These are phyloP conservation scores for Sporodiniella umbellata DNA, from an alignment of 371 early-diverging fungal genomes.

Conservation along the genomic window DNA sequence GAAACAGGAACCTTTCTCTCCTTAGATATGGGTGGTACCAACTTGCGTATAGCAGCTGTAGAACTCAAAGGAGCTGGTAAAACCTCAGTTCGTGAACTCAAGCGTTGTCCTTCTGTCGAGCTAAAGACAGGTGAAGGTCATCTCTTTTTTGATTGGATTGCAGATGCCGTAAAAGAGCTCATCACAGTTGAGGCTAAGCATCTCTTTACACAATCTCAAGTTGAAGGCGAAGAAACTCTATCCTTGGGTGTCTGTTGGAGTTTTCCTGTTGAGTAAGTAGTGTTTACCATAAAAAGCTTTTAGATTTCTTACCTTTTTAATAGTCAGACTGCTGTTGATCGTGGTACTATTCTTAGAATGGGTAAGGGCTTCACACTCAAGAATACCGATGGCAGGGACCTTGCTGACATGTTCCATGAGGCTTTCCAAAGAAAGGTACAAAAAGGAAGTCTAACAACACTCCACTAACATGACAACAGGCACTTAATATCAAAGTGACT, in stretches of 20 bases:
- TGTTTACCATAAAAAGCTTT: background rate
- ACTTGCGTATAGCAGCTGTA: constrained; percentile 84
- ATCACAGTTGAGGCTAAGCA: constrained; percentile 26
- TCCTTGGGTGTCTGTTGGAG: constrained; percentile 49
- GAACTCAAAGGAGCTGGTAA: constrained; percentile 72
- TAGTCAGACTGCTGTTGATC: constrained; percentile 71
- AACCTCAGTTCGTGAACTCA: constrained; percentile 68
- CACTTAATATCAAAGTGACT: constrained; percentile 66
- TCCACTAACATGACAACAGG: constrained; percentile 20
- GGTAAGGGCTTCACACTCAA: constrained; percentile 85
- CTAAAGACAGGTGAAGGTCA: constrained; percentile 63
- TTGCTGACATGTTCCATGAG: constrained; percentile 74
- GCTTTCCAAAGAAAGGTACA: constrained; percentile 73
- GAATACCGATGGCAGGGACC: constrained; percentile 79
- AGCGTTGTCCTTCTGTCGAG: constrained; percentile 47
- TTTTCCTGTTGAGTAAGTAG: constrained; percentile 45
- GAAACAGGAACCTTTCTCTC: constrained; percentile 86
- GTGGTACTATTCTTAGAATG: constrained; percentile 82
- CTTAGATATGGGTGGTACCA: constrained; percentile 92
- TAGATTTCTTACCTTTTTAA: background rate
- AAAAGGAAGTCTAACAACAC: background rate
- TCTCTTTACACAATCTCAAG: constrained; percentile 25
- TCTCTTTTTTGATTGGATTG: constrained; percentile 89
- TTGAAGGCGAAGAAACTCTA: constrained; percentile 35
- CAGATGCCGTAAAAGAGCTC: constrained; percentile 53